These are phyloP conservation scores for Pseudopyricularia javanii DNA, from an alignment of 2,329 filamentous ascomycete genomes.

Conservation along the genomic window DNA sequence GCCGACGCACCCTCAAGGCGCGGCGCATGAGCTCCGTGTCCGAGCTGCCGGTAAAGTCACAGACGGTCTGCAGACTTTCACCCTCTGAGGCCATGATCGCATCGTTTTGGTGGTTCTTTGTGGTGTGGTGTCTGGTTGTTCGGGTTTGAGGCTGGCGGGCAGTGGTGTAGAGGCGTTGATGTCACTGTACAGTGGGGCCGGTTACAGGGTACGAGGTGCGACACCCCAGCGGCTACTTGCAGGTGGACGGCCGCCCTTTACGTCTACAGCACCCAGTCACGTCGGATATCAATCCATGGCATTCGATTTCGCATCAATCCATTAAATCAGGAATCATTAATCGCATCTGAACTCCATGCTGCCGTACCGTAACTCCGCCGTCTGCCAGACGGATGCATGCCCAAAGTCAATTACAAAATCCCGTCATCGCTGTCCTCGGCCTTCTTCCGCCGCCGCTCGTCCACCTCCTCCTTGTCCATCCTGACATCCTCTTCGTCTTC, in stretches of 20 bases:
- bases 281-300: no score
- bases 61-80: slow-evolving; percentile 22
- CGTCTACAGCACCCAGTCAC: no score
- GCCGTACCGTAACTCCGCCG: no score
- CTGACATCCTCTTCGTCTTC: slow-evolving; percentile 43
- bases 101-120: background rate
- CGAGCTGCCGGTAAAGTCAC: slow-evolving; percentile 24
- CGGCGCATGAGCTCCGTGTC: slow-evolving; percentile 26
- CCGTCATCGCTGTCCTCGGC: background rate
- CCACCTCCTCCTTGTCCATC: slow-evolving; percentile 16
- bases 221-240: no score
- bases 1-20: slow-evolving; percentile 22
- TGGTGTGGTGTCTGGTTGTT: background rate
- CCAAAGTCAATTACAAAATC: background rate
- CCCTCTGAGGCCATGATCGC: slow-evolving; percentile 19
- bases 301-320: no score
- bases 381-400: no score
- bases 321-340: no score
- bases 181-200: background rate
- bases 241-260: no score
- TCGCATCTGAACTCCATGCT: no score
- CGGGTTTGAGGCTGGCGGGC: background rate
- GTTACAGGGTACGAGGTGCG: no score
- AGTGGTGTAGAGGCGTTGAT: background rate
- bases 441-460: background rate